These are phyloP conservation scores for Ophiostoma angusticollis DNA, from an alignment of 2,329 filamentous ascomycete species.

Conservation along the genomic window DNA sequence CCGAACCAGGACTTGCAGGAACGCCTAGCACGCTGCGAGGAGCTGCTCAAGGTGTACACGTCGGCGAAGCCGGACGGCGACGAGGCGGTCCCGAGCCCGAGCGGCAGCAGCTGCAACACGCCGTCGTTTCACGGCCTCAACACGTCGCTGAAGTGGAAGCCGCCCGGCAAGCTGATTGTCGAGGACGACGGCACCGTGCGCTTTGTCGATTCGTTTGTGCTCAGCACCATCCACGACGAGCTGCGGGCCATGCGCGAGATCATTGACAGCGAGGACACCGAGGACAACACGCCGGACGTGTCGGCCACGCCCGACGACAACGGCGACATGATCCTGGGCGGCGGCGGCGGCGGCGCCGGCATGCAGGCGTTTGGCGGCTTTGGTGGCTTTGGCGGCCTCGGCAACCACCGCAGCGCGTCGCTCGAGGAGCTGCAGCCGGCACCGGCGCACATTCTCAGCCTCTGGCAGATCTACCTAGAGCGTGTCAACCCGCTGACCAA, in stretches of 20 bases:
- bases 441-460: conserved; percentile 50
- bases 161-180: conserved; percentile 40
- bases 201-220: conserved; percentile 45
- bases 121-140: conserved; percentile 23
- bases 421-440: conserved; percentile 47
- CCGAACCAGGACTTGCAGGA: conserved; percentile 51
- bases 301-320: conserved; percentile 37
- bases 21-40: conserved; percentile 44
- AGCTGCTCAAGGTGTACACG: conserved; percentile 45
- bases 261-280: conserved; percentile 40
- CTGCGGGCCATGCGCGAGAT: conserved; percentile 47
- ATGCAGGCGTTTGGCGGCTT: too few relatives aligned
- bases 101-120: too few relatives aligned
- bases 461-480: conserved; percentile 65
- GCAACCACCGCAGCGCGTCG: conserved; percentile 25
- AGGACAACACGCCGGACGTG: conserved; percentile 30
- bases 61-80: conserved; percentile 19
- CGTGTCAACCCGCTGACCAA: conserved; percentile 66
- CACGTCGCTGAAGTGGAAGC: conserved; percentile 26
- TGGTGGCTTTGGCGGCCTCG: too few relatives aligned
- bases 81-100: too few relatives aligned
- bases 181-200: conserved; percentile 41
- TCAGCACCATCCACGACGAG: conserved; percentile 43
- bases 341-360: not conserved
- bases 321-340: conserved; percentile 35